phyloP scores from a whole-genome alignment of 1,284 basidiomycete genomes.

The Jaminaea rosea region DNA sequence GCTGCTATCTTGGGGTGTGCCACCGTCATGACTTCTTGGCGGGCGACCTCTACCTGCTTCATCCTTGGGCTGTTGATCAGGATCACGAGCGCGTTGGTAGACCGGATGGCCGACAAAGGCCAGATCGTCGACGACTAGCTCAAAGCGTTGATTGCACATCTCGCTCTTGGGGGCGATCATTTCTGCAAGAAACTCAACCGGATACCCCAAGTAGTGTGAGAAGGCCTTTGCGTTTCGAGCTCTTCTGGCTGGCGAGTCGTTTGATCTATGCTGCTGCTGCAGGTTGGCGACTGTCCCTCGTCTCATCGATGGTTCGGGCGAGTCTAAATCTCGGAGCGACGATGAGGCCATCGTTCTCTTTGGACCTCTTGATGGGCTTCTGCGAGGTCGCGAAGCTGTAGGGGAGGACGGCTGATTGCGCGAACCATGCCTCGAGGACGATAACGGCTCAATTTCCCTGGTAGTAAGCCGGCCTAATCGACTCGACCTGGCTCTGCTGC shows the following conservation, averaged over 20 bases:
- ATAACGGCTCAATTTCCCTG: neutral
- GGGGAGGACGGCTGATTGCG: neutral
- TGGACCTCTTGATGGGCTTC: too few species aligned
- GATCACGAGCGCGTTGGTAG: constrained; percentile 47
- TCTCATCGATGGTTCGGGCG: too few species aligned
- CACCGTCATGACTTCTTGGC: too few species aligned
- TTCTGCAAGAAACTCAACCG: constrained; percentile 68
- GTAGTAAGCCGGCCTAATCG: neutral
- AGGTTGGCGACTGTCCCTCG: too few species aligned
- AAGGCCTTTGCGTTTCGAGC: constrained; percentile 2
- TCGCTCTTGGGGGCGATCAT: constrained; percentile 67
- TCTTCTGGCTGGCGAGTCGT: neutral
- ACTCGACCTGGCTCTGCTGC: too few species aligned
- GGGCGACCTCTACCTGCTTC: neutral
- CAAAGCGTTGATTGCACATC: constrained; percentile 89
- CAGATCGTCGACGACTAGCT: constrained; percentile 82
- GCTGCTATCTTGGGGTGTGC: neutral
- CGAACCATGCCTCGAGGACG: neutral
- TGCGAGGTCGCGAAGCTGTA: neutral
- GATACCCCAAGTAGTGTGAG: constrained; percentile 61
- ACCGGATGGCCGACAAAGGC: constrained; percentile 93
- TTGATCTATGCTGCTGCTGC: too few species aligned
- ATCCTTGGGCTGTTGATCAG: constrained; percentile 1
- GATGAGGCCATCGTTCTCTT: too few species aligned
- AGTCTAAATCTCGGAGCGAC: too few species aligned